Base-by-base conservation (phyloP, 108 stramenopile species). In the Conticribra weissflogii region DNA sequence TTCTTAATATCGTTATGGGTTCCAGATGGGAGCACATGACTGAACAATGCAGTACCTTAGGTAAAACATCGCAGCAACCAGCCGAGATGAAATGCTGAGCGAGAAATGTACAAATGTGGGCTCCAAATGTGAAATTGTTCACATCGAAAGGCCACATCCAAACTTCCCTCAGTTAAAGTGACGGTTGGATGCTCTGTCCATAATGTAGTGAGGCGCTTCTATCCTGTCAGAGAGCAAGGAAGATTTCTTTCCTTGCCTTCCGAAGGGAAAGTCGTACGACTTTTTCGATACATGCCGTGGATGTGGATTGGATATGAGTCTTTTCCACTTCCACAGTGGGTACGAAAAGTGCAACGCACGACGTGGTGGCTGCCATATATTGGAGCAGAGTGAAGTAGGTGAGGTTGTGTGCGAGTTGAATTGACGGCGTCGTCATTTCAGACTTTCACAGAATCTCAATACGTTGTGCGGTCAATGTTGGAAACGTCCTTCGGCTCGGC, bases 131-230 rank as follows among this genome's bases (percentile, higher is more conserved):
- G 36, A 41, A 36, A 33, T 36, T 16, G 15, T 36, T 59, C 58
- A 59, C 58, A 59, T 31, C 58, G 33, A 8, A 34, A 59, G 58
- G 58, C 58, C 58, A 59, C 58, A 59, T 29, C 31, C 55, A 36
- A 36, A 36, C n/a, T 16, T 59, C 19, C 21, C 9, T 51, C 19
- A 8, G 9, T 5, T n/a, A 9, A 12, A 41, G 5, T 41, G 36
- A 5, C 5, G 12, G 12, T 41, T 41, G 36, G n/a, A n/a, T n/a
- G 36, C 36, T 9, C 36, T 9, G 5, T 12, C 36, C 12, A 41
- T 41, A 41, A 41, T 9, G 12, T 5, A 9, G 5, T 41, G 36
- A 41, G 36, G 12, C 12, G 36, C 12, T 41, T 41, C 12, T 41
- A 5, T 12, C 5, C 36, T 41, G 8, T 41, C 5, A 41, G 12